Evolutionary conservation across 495 filamentous ascomycete species (phyloP), one percentile per base, ranked within the genome.

Genomic region (Talaromyces wortmannii): DNA sequence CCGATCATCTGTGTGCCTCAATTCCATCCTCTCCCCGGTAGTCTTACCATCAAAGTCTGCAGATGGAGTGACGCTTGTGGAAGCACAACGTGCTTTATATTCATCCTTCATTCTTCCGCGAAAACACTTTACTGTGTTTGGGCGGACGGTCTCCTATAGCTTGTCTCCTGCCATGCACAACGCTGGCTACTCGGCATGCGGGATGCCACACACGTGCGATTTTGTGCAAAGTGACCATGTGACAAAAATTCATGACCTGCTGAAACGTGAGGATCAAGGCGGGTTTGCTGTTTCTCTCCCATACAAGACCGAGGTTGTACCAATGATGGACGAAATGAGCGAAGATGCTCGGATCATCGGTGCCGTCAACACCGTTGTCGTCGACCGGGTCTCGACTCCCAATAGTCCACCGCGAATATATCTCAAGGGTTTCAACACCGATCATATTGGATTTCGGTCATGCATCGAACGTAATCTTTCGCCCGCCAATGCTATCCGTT

Each of bases 121-220:
- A 7, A 72, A 69, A 66, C 66, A 71, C 23, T 76, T 69, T 55
- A 73, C 69, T 31, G 68, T 76, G 7, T 75, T 76, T 51, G 73
- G 73, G 50, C 70, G 63, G 54, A 75, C 75, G 49, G 64, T 68
- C 18, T 72, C 67, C 8, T 75, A 76, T 61, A 75, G 70, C 61
- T 58, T 75, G 58, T 75, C 73, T 3, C 73, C 73, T 1, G 68
- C 69, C 13, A 75, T 91, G 87, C 87, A 91, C 61, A 85, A 80
- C 53, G 86, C 87, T 4, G 87, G 87, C 13, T 91, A 85, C 64
- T 77, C 81, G 53, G 73, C 77, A 10, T 84, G 80, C 46, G 86
- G 85, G 8, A 84, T 92, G 79, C 85, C 84, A 3, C 87, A 92
- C 64, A 72, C 74, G 18, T 89, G 81, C 59, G 69, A 80, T 45